Percentiles rank a stretch among this genome's conserved stretches.
phyloP scores from a whole-genome alignment of 441 rosid genomes.

The Macaranga tanarius region DNA sequence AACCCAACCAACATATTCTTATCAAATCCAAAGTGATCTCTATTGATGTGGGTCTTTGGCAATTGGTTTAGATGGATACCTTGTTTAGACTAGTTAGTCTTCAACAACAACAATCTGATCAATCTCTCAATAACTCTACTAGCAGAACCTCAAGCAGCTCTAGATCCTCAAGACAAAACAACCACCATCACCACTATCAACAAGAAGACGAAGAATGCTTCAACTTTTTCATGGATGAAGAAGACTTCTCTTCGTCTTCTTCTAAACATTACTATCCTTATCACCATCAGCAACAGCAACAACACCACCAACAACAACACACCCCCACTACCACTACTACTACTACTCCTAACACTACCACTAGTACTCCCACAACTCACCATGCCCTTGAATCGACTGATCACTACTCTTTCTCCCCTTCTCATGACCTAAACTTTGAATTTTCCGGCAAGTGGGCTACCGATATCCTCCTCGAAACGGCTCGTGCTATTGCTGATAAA shows the following conservation, averaged over 20 bases:
- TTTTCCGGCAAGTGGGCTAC: slow-evolving; percentile 70
- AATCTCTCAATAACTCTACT: slow-evolving; percentile 48
- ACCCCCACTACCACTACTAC: slow-evolving; percentile 28
- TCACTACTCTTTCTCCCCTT: slow-evolving; percentile 48
- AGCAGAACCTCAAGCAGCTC: slow-evolving; percentile 86
- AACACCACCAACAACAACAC: slow-evolving; percentile 18
- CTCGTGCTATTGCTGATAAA: slow-evolving; percentile 62
- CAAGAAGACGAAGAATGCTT: slow-evolving; percentile 83
- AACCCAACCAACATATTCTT: slow-evolving; percentile 2
- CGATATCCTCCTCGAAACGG: slow-evolving; percentile 66
- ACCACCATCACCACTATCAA: slow-evolving; percentile 38
- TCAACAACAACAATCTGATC: slow-evolving; percentile 62
- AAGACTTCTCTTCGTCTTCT: slow-evolving; percentile 94
- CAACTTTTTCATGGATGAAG: slow-evolving; percentile 98
- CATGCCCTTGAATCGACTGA: slow-evolving; percentile 46
- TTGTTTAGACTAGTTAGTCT: slow-evolving; percentile 81
- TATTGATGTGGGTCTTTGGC: slow-evolving; percentile 48
- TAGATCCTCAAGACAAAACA: slow-evolving; percentile 59
- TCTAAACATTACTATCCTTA: slow-evolving; percentile 49
- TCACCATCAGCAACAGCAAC: slow-evolving; percentile 25
- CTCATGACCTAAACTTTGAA: slow-evolving; percentile 51
- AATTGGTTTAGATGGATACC: slow-evolving; percentile 68
- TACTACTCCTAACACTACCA: slow-evolving; percentile 37
- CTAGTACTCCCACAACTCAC: slow-evolving; percentile 35
- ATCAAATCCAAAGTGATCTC: slow-evolving; percentile 15